phyloP scores from a whole-genome alignment of 352 stramenopile species.

The Globisporangium okanoganense region DNA sequence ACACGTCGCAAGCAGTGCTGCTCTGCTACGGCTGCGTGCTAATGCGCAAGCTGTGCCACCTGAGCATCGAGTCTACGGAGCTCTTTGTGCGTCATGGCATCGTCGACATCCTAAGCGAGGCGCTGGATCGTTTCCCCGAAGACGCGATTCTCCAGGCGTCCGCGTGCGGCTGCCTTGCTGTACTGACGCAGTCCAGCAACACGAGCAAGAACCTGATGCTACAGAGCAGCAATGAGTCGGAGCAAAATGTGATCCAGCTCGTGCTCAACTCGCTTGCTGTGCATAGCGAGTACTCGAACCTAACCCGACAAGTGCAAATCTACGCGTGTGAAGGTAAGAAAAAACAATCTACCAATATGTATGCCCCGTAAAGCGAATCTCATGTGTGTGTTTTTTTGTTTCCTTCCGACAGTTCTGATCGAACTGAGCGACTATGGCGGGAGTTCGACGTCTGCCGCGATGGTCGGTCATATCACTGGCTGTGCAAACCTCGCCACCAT shows the following conservation, averaged over 20 bases:
- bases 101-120: conserved; percentile 39
- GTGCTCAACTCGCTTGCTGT: conserved; percentile 44
- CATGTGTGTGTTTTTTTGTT: neutral
- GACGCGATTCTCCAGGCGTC: conserved; percentile 70
- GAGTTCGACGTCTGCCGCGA: conserved; percentile 21
- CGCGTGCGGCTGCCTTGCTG: conserved; percentile 53
- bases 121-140: conserved; percentile 49
- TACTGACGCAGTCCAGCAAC: conserved; percentile 55
- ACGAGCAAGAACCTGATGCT: conserved; percentile 62
- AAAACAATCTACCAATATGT: neutral
- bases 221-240: conserved; percentile 13
- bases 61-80: conserved; percentile 57
- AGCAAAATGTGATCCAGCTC: conserved; percentile 37
- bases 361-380: neutral
- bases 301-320: conserved; percentile 76
- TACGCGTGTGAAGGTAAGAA: conserved; percentile 67
- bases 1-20: conserved; percentile 59
- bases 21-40: conserved; percentile 75
- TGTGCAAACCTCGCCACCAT: conserved; percentile 24
- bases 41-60: conserved; percentile 69
- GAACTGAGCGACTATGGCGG: conserved; percentile 64
- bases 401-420: conserved; percentile 34
- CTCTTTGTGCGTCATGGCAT: conserved; percentile 65
- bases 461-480: conserved; percentile 27
- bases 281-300: conserved; percentile 65